Evolutionary conservation across 1,284 basidiomycete genomes (phyloP).

Genomic region (Austropuccinia psidii): DNA sequence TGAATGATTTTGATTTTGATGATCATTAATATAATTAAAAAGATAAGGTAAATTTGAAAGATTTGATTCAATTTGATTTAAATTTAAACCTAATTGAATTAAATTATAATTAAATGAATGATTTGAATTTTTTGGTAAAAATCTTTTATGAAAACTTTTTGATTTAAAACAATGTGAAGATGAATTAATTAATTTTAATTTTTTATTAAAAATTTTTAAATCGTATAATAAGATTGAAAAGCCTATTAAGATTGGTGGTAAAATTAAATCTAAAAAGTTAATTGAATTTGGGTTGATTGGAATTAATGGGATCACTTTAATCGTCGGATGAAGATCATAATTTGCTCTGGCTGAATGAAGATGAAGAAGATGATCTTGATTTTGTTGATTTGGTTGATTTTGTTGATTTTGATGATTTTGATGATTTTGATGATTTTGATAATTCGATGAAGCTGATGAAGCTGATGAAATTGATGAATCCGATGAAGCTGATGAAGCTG

Average conservation of each 20-base stretch:
- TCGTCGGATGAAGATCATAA: no score
- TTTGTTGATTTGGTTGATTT: neutral
- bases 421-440: no score
- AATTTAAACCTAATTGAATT: constrained; percentile 57
- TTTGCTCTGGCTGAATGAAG: no score
- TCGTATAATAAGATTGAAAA: constrained; percentile 5
- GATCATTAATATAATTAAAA: constrained; percentile 7
- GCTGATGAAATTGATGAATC: neutral
- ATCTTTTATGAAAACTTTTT: constrained; percentile 57
- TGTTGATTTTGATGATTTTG: no score
- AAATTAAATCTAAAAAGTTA: neutral
- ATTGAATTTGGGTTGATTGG: constrained; percentile 9
- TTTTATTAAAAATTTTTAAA: neutral
- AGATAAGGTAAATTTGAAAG: constrained; percentile 52
- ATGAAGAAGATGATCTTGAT: neutral
- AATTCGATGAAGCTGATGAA: neutral
- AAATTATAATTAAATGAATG: constrained; percentile 63
- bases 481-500: no score
- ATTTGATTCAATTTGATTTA: constrained; percentile 56
- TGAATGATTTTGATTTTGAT: neutral
- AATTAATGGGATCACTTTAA: neutral
- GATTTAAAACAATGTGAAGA: constrained; percentile 54
- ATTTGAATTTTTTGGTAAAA: constrained; percentile 54
- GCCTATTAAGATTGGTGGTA: constrained; percentile 9
- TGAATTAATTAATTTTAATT: neutral